Conservation (phyloP, 2,329 filamentous ascomycete genomes). For the Septoria linicola region DNA sequence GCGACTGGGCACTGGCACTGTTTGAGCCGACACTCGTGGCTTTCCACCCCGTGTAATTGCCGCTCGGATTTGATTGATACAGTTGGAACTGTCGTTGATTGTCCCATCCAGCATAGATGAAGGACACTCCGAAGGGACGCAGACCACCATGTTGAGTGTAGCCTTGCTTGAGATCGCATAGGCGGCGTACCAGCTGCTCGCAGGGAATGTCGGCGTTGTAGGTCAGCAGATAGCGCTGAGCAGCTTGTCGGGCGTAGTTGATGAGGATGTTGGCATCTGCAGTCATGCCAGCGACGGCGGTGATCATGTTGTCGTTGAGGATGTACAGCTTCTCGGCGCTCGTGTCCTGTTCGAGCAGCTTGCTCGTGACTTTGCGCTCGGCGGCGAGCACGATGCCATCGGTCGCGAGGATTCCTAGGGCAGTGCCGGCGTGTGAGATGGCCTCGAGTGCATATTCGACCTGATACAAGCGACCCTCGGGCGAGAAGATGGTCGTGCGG, state of each 20-base stretch:
- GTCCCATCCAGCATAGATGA: conserved; percentile 99
- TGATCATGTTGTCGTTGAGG: conserved; percentile 99
- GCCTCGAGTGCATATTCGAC: conserved; percentile 99
- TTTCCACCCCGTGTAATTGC: conserved; percentile 99
- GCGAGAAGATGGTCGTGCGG: conserved; percentile 95
- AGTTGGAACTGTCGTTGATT: conserved; percentile 95
- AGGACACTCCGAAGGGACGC: conserved; percentile 95
- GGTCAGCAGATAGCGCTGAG: conserved; percentile 94
- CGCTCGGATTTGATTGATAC: conserved; percentile 97
- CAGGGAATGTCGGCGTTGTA: conserved; percentile 99
- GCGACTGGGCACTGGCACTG: conserved; percentile 93
- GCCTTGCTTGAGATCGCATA: conserved; percentile 98
- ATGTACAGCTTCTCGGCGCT: conserved; percentile 99
- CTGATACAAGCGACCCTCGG: conserved; percentile 96
- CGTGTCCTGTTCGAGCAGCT: conserved; percentile 98
- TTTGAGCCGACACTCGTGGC: conserved; percentile 97
- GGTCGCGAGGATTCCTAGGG: conserved; percentile 92
- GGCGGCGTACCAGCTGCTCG: conserved; percentile 92
- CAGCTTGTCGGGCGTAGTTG: conserved; percentile 97
- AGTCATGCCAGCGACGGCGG: conserved; percentile 97
- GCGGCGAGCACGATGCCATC: conserved; percentile 98
- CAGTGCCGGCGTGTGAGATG: conserved; percentile 96
- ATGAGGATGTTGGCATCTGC: conserved; percentile 99
- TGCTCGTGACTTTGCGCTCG: conserved; percentile 98
- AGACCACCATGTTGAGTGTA: conserved; percentile 99